These are phyloP conservation scores for Polysphondylium violaceum DNA, from an alignment of 78 protist genomes.

Conservation along the genomic window DNA sequence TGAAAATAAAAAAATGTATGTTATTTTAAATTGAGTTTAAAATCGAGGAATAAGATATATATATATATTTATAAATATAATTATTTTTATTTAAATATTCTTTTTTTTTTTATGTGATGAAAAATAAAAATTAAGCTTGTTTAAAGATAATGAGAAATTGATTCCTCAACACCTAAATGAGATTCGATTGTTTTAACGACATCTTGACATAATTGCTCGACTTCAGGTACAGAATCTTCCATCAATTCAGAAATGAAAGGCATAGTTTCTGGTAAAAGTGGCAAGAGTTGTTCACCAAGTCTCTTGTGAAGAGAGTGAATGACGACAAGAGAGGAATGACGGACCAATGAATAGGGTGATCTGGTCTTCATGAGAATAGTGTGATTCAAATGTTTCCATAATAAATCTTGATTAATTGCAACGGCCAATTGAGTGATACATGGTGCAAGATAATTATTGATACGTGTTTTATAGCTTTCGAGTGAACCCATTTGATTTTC, in stretches of 20 bases:
- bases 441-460: slow-evolving; percentile 27
- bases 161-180: slow-evolving; percentile 76
- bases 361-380: slow-evolving; percentile 82
- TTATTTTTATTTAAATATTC: not conserved
- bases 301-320: slow-evolving; percentile 74
- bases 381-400: slow-evolving; percentile 86
- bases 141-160: slow-evolving; percentile 57
- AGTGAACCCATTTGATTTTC: slow-evolving; percentile 71
- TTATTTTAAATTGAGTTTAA: too few relatives aligned
- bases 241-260: slow-evolving; percentile 86
- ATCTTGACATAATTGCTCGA: slow-evolving; percentile 78
- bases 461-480: slow-evolving; percentile 17
- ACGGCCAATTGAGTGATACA: slow-evolving; percentile 84
- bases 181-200: slow-evolving; percentile 73
- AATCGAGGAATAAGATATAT: not conserved
- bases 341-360: slow-evolving; percentile 41
- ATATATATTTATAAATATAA: too few relatives aligned
- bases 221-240: slow-evolving; percentile 84
- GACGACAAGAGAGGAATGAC: slow-evolving; percentile 50
- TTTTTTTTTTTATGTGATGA: too few relatives aligned
- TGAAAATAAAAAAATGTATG: too few relatives aligned
- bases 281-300: slow-evolving; percentile 82
- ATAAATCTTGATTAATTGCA: slow-evolving; percentile 63
- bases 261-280: slow-evolving; percentile 87
- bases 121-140: not conserved